Evolutionary conservation across 257 asterid species (phyloP).

Genomic region (Misopates orontium): DNA sequence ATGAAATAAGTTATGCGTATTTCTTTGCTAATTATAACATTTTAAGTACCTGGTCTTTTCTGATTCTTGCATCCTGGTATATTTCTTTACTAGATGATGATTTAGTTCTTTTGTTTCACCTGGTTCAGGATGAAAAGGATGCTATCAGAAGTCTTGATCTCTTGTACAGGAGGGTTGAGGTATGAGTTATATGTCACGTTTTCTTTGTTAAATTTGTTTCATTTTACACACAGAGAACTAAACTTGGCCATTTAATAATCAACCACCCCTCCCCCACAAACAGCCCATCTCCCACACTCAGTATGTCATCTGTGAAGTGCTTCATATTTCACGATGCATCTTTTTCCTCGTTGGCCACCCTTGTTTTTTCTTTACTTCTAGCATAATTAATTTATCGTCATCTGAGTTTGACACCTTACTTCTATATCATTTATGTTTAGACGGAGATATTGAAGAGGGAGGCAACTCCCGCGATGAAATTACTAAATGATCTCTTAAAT

Average conservation of each 20-base stretch:
- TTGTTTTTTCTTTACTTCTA: not conserved
- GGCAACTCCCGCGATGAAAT: constrained; percentile 91
- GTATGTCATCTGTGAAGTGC: not conserved
- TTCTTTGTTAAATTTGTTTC: constrained; percentile 17
- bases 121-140: constrained; percentile 86
- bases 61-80: not conserved
- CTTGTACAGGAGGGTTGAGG: constrained; percentile 96
- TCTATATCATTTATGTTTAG: constrained; percentile 35
- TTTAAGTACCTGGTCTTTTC: not conserved
- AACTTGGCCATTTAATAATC: too few species aligned
- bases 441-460: constrained; percentile 83
- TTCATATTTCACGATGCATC: not conserved
- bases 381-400: not conserved
- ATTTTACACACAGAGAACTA: not conserved
- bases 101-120: not conserved
- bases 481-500: constrained; percentile 80
- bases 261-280: too few species aligned
- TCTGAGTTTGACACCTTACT: not conserved
- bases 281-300: too few species aligned
- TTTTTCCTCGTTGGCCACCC: not conserved
- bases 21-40: too few species aligned
- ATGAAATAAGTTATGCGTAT: not conserved
- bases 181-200: constrained; percentile 27
- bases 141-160: constrained; percentile 95
- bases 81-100: constrained; percentile 6